Evolutionary conservation across 2,329 filamentous ascomycete species (phyloP).

Genomic region (Fusarium miscanthi): DNA sequence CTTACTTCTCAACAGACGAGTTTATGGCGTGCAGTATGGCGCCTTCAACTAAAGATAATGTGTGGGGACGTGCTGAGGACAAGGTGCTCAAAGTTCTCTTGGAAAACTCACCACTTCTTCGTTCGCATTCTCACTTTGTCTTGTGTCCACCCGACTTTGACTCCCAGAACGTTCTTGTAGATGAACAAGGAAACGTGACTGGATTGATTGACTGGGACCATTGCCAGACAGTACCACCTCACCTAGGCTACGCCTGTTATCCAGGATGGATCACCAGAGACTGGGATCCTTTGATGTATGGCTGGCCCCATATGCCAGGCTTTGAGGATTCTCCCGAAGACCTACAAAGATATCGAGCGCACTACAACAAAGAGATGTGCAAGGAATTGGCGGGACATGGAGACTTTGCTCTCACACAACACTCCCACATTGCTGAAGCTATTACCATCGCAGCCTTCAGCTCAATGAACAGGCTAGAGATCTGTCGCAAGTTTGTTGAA

Average conservation of each 20-base stretch:
- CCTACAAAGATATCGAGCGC: background rate
- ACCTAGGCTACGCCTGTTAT: background rate
- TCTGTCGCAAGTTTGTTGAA: background rate
- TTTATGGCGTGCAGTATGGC: no score
- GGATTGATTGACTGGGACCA: constrained; percentile 1
- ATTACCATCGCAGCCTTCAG: background rate
- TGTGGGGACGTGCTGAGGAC: background rate
- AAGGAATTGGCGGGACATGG: background rate
- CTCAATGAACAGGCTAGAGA: background rate
- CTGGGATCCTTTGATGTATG: constrained; percentile 14
- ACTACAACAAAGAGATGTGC: background rate
- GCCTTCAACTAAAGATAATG: no score
- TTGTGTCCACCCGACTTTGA: background rate
- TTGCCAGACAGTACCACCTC: background rate
- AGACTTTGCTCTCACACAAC: background rate
- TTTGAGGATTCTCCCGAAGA: background rate
- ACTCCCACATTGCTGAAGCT: background rate
- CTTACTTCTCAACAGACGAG: background rate
- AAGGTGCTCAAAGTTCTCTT: background rate
- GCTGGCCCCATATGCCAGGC: background rate
- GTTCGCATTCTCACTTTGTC: background rate
- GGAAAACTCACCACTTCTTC: background rate
- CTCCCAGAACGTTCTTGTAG: background rate
- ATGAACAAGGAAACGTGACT: background rate
- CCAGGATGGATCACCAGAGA: background rate